Evolutionary conservation across 345 rosid genomes (phyloP), one percentile per base, ranked within the genome.

Genomic region (Jatropha curcas): DNA sequence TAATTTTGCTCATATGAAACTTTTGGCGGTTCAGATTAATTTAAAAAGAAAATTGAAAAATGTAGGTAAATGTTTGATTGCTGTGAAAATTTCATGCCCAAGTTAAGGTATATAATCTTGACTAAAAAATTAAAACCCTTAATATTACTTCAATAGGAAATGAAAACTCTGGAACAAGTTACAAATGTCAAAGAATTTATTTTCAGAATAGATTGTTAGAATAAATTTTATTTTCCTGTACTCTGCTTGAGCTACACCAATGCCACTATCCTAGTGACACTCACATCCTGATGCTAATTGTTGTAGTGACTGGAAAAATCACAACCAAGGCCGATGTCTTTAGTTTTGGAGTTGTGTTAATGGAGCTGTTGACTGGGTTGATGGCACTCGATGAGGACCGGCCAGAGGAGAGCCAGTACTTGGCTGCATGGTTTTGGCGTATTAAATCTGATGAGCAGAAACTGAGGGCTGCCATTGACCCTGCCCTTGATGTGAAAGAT

Each of bases 241-340:
- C 45, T 60, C 16, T 60, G 25, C 61, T 68, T 60, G 45, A 41
- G 46, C 39, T 31, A 46, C 72, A 45, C 50, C 52, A 33, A 46
- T 74, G 51, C 50, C 52, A 33, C 24, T 63, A 19, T 33, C 33
- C 33, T 48, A 45, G 48, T 33, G 61, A 57, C 43, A 43, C 70
- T 50, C 31, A 48, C 60, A 65, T 66, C 24, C 13, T 12, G 22
- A 28, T 75, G 16, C 75, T 65, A 48, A 57, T 74, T 66, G 46
- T 63, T 76, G 50, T 72, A 90, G 92, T 87, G 76, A 90, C 90
- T 0, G 96, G 96, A 60, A 90, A 90, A 78, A 86, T 90, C 76
- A 90, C 96, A 28, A 90, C 96, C 19, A 90, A 90, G 78, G 90
- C 76, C 0, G 96, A 90, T 30, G 96, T 90, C 68, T 90, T 90